A percentile compares a stretch with the other conserved stretches of the same genome.
Conservation (phyloP, 2,329 filamentous ascomycete genomes). For the Fusarium poae region DNA sequence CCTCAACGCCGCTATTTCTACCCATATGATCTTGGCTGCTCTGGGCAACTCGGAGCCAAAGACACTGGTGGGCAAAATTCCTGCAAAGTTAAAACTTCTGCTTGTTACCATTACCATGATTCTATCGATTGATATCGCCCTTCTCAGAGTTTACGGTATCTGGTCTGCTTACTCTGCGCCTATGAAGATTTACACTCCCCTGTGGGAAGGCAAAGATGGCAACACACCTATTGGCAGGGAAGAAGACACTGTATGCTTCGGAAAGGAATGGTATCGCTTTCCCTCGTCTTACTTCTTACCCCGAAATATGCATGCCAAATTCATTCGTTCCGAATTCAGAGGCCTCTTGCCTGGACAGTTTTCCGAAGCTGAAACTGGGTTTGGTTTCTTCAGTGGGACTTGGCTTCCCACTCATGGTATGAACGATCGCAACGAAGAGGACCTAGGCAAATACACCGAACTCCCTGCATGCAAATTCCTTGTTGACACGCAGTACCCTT, state of each 20-base stretch:
- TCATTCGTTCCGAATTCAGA: slow-evolving; percentile 89
- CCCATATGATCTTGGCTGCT: slow-evolving; percentile 83
- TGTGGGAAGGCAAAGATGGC: slow-evolving; percentile 67
- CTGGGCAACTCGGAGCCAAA: slow-evolving; percentile 78
- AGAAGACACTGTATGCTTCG: slow-evolving; percentile 84
- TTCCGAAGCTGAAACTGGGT: slow-evolving; percentile 75
- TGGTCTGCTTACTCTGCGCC: slow-evolving; percentile 88
- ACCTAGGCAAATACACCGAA: slow-evolving; percentile 86
- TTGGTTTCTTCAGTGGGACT: slow-evolving; percentile 84
- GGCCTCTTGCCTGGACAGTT: slow-evolving; percentile 94
- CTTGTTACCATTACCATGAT: slow-evolving; percentile 72
- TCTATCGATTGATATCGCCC: slow-evolving; percentile 72
- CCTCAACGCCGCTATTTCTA: slow-evolving; percentile 85
- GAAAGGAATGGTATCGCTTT: slow-evolving; percentile 99
- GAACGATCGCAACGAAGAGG: slow-evolving; percentile 92
- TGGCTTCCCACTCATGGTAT: slow-evolving; percentile 86
- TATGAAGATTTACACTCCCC: slow-evolving; percentile 74
- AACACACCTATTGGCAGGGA: slow-evolving; percentile 64
- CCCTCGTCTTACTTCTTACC: slow-evolving; percentile 94
- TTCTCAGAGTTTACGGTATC: slow-evolving; percentile 80
- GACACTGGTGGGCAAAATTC: slow-evolving; percentile 77
- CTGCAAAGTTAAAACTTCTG: slow-evolving; percentile 78
- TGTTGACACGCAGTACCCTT: slow-evolving; percentile 86
- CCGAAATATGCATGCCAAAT: slow-evolving; percentile 85
- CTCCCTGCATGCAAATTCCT: slow-evolving; percentile 83